These are phyloP conservation scores for Butyriboletus loyo DNA, from an alignment of 768 basidiomycete species.

Conservation along the genomic window DNA sequence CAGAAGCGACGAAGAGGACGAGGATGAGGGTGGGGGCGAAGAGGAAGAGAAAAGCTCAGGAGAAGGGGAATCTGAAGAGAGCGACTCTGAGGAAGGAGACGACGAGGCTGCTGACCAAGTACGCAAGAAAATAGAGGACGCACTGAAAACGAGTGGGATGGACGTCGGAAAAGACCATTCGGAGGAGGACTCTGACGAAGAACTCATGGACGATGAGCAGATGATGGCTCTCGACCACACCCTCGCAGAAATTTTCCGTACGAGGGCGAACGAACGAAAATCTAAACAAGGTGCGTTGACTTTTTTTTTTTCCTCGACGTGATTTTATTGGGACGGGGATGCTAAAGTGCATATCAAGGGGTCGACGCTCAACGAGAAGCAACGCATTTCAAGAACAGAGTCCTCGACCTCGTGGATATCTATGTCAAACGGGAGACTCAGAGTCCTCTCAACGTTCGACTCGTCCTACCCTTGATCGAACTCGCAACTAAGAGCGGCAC, in stretches of 20 bases:
- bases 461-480: constrained; percentile 75
- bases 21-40: constrained; percentile 34
- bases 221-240: constrained; percentile 97
- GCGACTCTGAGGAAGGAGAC: constrained; percentile 46
- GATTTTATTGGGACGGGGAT: background rate
- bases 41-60: constrained; percentile 30
- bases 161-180: constrained; percentile 51
- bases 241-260: constrained; percentile 81
- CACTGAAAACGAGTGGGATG: constrained; percentile 56
- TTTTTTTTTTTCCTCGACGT: background rate
- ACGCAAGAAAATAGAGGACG: constrained; percentile 64
- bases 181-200: constrained; percentile 54
- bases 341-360: constrained; percentile 33
- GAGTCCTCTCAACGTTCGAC: constrained; percentile 63
- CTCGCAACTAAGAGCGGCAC: constrained; percentile 61
- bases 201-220: constrained; percentile 92
- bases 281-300: constrained; percentile 56
- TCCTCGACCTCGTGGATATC: constrained; percentile 90
- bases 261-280: constrained; percentile 58
- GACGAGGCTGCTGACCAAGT: constrained; percentile 50
- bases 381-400: constrained; percentile 93
- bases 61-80: constrained; percentile 34
- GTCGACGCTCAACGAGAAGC: constrained; percentile 80
- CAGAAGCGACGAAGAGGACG: constrained; percentile 35
- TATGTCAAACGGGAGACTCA: constrained; percentile 75